Conservation (phyloP, 805 yeast genomes). For the Starmerella potacharoeniae region DNA sequence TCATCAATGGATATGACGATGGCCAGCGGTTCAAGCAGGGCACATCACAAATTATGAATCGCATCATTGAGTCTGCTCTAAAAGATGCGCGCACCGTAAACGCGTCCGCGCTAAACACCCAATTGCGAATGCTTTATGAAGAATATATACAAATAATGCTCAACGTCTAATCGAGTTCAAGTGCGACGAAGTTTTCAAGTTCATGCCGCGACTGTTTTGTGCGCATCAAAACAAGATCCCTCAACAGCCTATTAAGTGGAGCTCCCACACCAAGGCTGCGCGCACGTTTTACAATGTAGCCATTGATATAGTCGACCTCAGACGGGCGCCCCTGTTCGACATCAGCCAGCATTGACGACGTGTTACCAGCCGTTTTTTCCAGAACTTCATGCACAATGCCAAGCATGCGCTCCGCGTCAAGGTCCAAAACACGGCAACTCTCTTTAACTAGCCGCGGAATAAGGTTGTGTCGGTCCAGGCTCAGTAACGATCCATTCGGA, state of each 20-base stretch:
- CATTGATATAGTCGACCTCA: conserved; percentile 77
- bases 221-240: conserved; percentile 34
- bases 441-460: conserved; percentile 38
- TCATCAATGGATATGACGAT: conserved; percentile 15
- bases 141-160: conserved; percentile 1
- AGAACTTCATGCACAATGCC: conserved; percentile 34
- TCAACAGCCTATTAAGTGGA: conserved; percentile 37
- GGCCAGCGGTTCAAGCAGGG: conserved; percentile 4
- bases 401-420: conserved; percentile 27
- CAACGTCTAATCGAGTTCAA: neutral
- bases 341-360: conserved; percentile 66
- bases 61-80: neutral
- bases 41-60: neutral
- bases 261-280: conserved; percentile 34
- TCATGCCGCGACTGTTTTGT: conserved; percentile 13
- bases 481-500: conserved; percentile 60
- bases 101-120: neutral
- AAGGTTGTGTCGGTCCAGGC: conserved; percentile 30
- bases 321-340: conserved; percentile 43
- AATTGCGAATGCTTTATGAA: neutral
- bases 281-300: conserved; percentile 56
- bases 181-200: conserved; percentile 10
- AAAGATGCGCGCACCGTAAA: neutral
- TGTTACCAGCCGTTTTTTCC: conserved; percentile 43
- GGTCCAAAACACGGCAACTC: conserved; percentile 31